A percentile compares a stretch with the other conserved stretches of the same genome.
Evolutionary conservation across 2,329 filamentous ascomycete genomes (phyloP).

Genomic region (Ophiostoma perfectum): DNA sequence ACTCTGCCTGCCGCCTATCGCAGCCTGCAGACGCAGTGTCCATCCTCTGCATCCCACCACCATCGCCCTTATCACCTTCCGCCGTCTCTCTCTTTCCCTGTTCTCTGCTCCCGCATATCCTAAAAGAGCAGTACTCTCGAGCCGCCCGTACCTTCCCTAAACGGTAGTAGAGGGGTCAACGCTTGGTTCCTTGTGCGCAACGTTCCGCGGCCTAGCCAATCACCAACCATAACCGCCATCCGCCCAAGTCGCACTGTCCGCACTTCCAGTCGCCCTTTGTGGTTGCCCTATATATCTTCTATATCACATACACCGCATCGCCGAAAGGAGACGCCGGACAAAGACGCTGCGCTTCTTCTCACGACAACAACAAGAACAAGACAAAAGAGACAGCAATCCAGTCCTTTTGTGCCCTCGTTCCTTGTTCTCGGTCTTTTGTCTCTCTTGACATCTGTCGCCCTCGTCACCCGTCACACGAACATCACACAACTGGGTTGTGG

Average conservation of each 20-base stretch:
- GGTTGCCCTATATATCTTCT: neutral
- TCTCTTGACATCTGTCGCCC: constrained; percentile 14
- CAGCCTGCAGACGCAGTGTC: neutral
- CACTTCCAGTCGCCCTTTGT: neutral
- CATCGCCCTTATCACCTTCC: neutral
- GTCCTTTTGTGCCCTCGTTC: constrained; percentile 6
- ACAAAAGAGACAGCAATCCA: neutral
- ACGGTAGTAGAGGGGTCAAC: constrained; percentile 22
- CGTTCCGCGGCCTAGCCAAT: constrained; percentile 8
- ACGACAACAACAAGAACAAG: neutral
- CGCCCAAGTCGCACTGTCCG: neutral
- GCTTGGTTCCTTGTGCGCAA: neutral
- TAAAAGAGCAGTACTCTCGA: constrained; percentile 18
- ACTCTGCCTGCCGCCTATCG: neutral
- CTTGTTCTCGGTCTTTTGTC: constrained; percentile 9
- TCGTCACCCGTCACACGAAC: constrained; percentile 16
- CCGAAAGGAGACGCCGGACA: constrained; percentile 20
- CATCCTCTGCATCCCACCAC: neutral
- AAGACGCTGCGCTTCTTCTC: constrained; percentile 18
- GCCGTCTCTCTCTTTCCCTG: neutral
- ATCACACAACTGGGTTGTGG: constrained; percentile 27
- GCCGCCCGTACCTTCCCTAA: constrained; percentile 27
- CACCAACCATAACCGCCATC: constrained; percentile 14
- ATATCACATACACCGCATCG: constrained; percentile 8
- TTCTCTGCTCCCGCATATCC: constrained; percentile 1